A percentile compares a stretch with the other conserved stretches of the same genome.
Evolutionary conservation across 1,139 yeast genomes (phyloP).

Genomic region (Scheffersomyces insectosa): DNA sequence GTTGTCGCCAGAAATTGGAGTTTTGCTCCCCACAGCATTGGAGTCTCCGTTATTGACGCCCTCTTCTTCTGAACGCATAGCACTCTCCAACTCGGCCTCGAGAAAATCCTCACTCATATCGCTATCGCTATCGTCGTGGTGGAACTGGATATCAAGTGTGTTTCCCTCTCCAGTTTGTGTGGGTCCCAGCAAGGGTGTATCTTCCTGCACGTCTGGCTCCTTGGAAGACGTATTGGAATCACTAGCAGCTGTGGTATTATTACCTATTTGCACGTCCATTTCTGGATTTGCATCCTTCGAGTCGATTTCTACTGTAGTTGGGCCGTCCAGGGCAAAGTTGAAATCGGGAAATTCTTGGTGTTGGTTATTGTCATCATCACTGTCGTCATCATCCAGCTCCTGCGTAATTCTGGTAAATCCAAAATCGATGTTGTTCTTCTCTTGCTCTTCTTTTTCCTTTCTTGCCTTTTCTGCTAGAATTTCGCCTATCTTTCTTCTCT

Average conservation of each 20-base stretch:
- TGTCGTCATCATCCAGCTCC: constrained; percentile 24
- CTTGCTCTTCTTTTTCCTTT: constrained; percentile 22
- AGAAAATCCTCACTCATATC: constrained; percentile 1
- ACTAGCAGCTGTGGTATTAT: neutral
- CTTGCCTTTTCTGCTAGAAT: constrained; percentile 22
- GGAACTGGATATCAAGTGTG: constrained; percentile 1
- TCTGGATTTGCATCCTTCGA: neutral
- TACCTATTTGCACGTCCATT: neutral
- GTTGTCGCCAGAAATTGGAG: neutral
- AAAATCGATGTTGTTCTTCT: constrained; percentile 32
- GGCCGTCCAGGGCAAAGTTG: constrained; percentile 9
- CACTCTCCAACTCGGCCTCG: constrained; percentile 7
- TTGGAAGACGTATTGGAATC: constrained; percentile 5
- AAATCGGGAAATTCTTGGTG: constrained; percentile 15
- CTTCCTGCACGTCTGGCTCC: neutral
- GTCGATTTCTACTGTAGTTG: neutral
- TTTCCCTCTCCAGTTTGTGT: neutral
- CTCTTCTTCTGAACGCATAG: constrained; percentile 5
- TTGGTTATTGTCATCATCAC: constrained; percentile 13
- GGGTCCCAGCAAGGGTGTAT: neutral
- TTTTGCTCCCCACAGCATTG: neutral
- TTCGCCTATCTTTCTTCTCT: constrained; percentile 22
- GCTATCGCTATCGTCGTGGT: constrained; percentile 2
- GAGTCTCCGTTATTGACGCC: constrained; percentile 1
- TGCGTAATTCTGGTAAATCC: constrained; percentile 26